Percentiles rank a stretch among this genome's conserved stretches.
These are phyloP conservation scores for Plasmopara viticola DNA, from an alignment of 352 stramenopile species.

Conservation along the genomic window DNA sequence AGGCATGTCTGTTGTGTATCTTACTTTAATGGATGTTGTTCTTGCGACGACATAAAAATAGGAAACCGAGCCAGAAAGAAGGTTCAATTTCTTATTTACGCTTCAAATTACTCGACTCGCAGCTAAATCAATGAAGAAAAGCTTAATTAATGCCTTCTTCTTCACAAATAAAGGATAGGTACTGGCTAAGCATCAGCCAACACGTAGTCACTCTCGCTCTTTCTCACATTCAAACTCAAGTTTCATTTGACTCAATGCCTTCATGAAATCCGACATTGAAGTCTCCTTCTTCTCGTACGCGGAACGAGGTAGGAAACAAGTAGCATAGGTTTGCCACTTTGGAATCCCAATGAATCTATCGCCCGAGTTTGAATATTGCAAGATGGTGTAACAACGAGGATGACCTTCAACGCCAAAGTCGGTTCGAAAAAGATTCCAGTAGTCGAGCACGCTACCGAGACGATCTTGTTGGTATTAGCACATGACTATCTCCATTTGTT, in stretches of 20 bases:
- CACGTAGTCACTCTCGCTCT: too few relatives aligned
- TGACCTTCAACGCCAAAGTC: conserved; percentile 47
- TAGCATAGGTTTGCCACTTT: conserved; percentile 34
- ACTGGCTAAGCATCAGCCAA: too few relatives aligned
- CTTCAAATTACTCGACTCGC: too few relatives aligned
- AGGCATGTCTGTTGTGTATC: too few relatives aligned
- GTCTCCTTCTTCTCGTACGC: conserved; percentile 5
- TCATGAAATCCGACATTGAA: conserved; percentile 6
- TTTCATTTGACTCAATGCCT: conserved; percentile 2
- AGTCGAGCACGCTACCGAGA: conserved; percentile 38
- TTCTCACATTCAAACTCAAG: neutral
- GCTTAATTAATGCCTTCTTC: too few relatives aligned
- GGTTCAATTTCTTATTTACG: too few relatives aligned
- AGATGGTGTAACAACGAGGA: conserved; percentile 37
- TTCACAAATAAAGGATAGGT: too few relatives aligned
- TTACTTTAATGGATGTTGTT: too few relatives aligned
- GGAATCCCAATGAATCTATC: too few relatives aligned
- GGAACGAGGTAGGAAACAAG: conserved; percentile 28
- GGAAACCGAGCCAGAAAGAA: too few relatives aligned
- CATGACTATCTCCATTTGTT: conserved; percentile 49
- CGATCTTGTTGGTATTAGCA: conserved; percentile 53
- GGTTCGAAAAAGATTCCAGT: conserved; percentile 27
- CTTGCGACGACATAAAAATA: too few relatives aligned
- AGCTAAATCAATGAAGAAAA: too few relatives aligned
- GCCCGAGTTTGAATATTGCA: conserved; percentile 36